phyloP scores from a whole-genome alignment of 768 basidiomycete genomes.

The Boletus barrowsii region DNA sequence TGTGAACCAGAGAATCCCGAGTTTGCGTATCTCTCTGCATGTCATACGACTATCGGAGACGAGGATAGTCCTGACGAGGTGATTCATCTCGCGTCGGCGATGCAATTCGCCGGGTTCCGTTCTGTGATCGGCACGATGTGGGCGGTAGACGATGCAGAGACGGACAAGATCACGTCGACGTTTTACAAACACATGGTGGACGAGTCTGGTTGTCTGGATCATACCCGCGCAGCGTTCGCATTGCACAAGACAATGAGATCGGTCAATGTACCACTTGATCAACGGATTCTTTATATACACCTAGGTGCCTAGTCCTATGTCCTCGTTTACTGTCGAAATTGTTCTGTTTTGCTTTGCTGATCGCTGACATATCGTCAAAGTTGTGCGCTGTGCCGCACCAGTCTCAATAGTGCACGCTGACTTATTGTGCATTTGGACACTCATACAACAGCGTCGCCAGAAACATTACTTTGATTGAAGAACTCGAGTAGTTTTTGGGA shows the following conservation, averaged over 20 bases:
- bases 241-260: neutral
- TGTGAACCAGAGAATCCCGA: neutral
- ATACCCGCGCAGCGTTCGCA: neutral
- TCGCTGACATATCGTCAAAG: no score
- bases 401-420: no score
- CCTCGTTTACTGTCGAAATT: no score
- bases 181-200: neutral
- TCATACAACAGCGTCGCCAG: no score
- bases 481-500: no score
- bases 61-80: neutral
- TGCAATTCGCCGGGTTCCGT: neutral
- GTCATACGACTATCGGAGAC: neutral
- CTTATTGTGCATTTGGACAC: no score
- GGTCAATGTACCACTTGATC: neutral
- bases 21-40: neutral
- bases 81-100: neutral
- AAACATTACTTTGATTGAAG: no score
- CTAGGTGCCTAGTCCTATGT: neutral
- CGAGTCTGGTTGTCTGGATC: neutral
- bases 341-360: no score
- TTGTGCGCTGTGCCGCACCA: no score
- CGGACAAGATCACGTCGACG: neutral
- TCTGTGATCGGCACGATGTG: neutral
- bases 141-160: neutral
- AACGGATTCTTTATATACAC: neutral